phyloP scores from a whole-genome alignment of 2,329 filamentous ascomycete genomes.

The Claviceps humidiphila region DNA sequence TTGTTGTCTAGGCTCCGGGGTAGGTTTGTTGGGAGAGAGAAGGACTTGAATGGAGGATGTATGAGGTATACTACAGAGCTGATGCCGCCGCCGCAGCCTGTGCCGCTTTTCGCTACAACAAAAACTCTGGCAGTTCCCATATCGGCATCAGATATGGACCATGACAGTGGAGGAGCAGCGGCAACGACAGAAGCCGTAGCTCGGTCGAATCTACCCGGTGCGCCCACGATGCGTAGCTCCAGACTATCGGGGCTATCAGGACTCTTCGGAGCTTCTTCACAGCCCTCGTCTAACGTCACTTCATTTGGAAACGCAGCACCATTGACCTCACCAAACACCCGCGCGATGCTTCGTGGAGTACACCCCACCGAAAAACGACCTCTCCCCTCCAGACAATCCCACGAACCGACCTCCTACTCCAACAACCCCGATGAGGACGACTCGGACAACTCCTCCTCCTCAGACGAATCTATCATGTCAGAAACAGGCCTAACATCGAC shows the following conservation, averaged over 20 bases:
- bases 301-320: not conserved
- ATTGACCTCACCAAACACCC: too few relatives aligned
- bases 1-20: not conserved
- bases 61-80: not conserved
- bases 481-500: conserved; percentile 42
- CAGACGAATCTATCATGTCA: conserved; percentile 32
- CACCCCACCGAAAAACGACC: not conserved
- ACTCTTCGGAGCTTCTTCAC: not conserved
- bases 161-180: too few relatives aligned
- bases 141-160: too few relatives aligned
- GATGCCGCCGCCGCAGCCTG: not conserved
- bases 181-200: not conserved
- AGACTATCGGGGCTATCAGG: not conserved
- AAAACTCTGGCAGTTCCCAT: not conserved
- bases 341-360: too few relatives aligned
- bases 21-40: not conserved
- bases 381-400: not conserved
- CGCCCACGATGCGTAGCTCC: not conserved
- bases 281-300: not conserved
- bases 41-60: not conserved
- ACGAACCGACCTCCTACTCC: not conserved
- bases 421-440: not conserved
- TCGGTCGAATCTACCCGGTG: not conserved
- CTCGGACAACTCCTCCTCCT: not conserved
- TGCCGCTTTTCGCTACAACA: not conserved